Evolutionary conservation across 1,284 basidiomycete genomes (phyloP), one percentile per base, ranked within the genome.

Genomic region (Ustilago hordei): DNA sequence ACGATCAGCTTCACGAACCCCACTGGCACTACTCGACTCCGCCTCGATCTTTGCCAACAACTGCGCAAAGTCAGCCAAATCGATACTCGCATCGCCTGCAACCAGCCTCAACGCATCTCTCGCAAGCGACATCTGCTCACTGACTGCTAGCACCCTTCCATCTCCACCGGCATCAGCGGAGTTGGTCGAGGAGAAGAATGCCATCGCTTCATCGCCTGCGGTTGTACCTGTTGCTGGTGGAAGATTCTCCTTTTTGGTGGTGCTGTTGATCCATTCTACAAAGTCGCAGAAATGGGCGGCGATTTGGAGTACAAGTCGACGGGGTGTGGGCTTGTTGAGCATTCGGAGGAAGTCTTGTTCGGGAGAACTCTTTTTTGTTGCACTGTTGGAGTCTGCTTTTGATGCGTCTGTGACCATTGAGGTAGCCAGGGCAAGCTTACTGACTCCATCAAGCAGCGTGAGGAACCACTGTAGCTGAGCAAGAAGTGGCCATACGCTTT

Each of bases 391-490:
- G 15, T 31, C 52, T 0, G 28, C 28, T 12, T 55, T 34, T 1
- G 55, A 32, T 3, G 15, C 28, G 6, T 53, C 59, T 28, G 23
- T 36, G 17, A 47, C 45, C 1, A 48, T 54, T 34, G 60, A 62
- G 7, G 61, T 62, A 4, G 60, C 60, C 8, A 77, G 23, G 1
- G 75, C 70, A 0, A 78, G 47, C 43, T 59, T 62, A 28, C 63
- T 70, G 13, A 78, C 34, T 0, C 57, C 59, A 34, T 78, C 76
- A 35, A 78, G 50, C 8, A 75, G 62, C 13, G 45, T 50, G 36
- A 78, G 47, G 50, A 75, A 55, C 72, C 76, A 75, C 53, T 78
- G 72, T 8, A 78, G 54, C 43, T 78, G 72, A 6, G 72, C 72
- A 11, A 78, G 52, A 3, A 78, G 55, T 2, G 76, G 64, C 76